phyloP scores from a whole-genome alignment of 2,329 filamentous ascomycete genomes.

The Diplodia sapinea region DNA sequence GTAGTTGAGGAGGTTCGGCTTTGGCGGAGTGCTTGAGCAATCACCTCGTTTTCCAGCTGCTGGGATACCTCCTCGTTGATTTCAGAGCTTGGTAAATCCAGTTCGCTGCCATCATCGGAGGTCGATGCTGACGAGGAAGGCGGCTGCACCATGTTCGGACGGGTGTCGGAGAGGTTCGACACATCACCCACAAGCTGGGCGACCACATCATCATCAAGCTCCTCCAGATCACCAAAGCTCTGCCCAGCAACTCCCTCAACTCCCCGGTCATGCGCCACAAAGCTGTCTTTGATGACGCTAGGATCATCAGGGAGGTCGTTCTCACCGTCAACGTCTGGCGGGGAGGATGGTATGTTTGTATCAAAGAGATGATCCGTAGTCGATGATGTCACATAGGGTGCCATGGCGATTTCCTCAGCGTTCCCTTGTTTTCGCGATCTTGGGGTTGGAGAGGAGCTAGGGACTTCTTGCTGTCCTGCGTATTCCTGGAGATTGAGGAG shows the following conservation, averaged over 20 bases:
- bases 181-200: conserved; percentile 19
- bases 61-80: conserved; percentile 14
- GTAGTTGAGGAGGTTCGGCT: neutral
- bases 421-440: conserved; percentile 41
- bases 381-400: conserved; percentile 12
- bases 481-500: conserved; percentile 46
- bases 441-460: conserved; percentile 61
- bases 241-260: neutral
- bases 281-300: conserved; percentile 13
- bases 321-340: conserved; percentile 33
- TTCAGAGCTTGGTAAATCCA: neutral
- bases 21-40: conserved; percentile 22
- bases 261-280: neutral
- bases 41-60: conserved; percentile 28
- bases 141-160: neutral
- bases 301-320: conserved; percentile 6
- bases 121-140: neutral
- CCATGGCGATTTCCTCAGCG: conserved; percentile 16
- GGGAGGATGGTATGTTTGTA: conserved; percentile 33
- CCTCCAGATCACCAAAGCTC: neutral
- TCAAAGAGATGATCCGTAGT: neutral
- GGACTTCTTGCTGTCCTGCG: conserved; percentile 52
- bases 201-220: conserved; percentile 10
- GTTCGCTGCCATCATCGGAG: conserved; percentile 1
- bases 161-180: conserved; percentile 7